Evolutionary conservation across 495 filamentous ascomycete species (phyloP), one percentile per base, ranked within the genome.

Genomic region (Pyrenula aspistea): DNA sequence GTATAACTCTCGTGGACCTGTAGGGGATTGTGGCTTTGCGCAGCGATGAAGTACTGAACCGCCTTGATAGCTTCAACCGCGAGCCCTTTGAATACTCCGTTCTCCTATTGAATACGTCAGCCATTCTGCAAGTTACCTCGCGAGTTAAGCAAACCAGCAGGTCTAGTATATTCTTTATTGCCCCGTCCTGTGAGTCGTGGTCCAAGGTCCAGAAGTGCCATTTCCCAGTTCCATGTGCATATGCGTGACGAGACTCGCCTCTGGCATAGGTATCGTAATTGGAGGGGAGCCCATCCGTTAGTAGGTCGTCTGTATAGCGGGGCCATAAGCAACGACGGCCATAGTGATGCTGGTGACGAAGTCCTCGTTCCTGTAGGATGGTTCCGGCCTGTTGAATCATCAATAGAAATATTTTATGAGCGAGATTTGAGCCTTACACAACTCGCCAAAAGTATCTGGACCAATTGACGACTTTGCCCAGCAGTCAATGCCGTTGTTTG

Each of bases 1-100:
- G 73, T 77, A 57, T 81, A 81, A 2, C 66, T 63, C 57, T 81
- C 77, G 22, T 79, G 24, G 12, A 78, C 70, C 53, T 74, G 63
- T 8, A 63, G 59, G 2, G 69, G 70, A 0, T 62, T 55, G 2
- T 64, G 55, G 23, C 65, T 68, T 54, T 77, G 68, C 12, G 68
- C 67, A 53, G 70, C 65, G 51, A 80, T 69, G 22, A 72, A 72
- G 48, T 79, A 59, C 59, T 77, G 73, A 22, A 79, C 31, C 2
- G 71, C 70, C n/a, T 71, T 70, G 1, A 78, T 64, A 10, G 67
- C 59, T 42, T 65, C 64, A 22, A 61, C 62, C 49, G 65, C 58
- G 3, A 80, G 57, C 2, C 72, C 77, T 24, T 75, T 67, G 57
- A 77, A 78, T 12, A 71, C 74, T 24, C 71, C 74, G n/a, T 62